Base-by-base conservation (phyloP, 768 basidiomycete genomes). In the Agaricus sinodeliciosus region DNA sequence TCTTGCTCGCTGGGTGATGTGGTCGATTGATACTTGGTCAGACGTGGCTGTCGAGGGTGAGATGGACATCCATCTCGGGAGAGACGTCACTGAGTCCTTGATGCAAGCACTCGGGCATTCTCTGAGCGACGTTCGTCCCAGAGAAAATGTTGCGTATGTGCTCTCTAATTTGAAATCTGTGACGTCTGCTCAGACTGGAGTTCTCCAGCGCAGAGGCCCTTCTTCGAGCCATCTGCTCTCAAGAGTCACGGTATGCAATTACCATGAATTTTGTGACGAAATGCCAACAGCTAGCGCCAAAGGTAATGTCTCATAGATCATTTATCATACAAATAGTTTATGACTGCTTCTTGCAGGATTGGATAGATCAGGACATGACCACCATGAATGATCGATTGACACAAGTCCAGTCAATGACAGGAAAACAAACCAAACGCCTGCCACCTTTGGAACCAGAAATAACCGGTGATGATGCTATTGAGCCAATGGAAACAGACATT, bases 1-100 rank as follows among this genome's bases (percentile, higher is more conserved):
- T 58, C 68, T 90, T 9, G 82, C 84, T 9, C 77, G 80, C 48
- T 92, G 90, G 90, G 78, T 69, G 3, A 68, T 72, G 18, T 91
- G 89, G 88, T 69, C 72, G 27, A 63, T 78, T 22, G 71, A 76
- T 35, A 68, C 61, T 11, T 75, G 69, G 67, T 66, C 67, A 8
- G 60, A 51, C 11, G 52, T 49, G 7, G 13, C 22, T 9, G 5
- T 16, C 56, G 15, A 63, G 63, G 18, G 60, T 63, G 27, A 57
- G 61, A 12, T 26, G 35, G 75, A 73, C 25, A 58, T 59, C 13
- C 71, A 79, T 51, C 52, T 82, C 27, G 71, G 69, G 54, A 79
- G 71, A 51, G 74, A 80, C 39, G 61, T 72, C 1, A 64, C 81
- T 22, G 59, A 72, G 11, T 61, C 64, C 19, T 60, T 89, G 3